phyloP scores from a whole-genome alignment of 331 rosid species.

The Dryas integrifolia region DNA sequence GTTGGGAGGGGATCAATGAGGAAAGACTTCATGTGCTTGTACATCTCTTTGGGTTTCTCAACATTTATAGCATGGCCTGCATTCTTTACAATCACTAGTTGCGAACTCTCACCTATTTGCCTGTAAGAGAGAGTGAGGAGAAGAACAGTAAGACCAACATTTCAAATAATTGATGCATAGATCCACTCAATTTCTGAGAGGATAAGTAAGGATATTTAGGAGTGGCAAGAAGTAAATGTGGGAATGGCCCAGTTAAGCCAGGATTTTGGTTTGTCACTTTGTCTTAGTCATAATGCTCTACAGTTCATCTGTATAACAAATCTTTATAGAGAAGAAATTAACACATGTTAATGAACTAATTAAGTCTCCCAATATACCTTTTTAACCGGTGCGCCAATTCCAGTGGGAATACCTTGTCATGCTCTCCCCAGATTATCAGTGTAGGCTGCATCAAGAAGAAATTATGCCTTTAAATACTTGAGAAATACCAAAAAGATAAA shows the following conservation, averaged over 20 bases:
- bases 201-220: neutral
- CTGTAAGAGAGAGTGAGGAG: conserved; percentile 7
- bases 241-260: too few relatives aligned
- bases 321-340: neutral
- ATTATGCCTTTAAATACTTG: conserved; percentile 6
- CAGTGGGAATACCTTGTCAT: conserved; percentile 71
- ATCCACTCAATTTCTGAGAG: neutral
- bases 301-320: neutral
- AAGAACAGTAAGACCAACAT: neutral
- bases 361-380: conserved; percentile 38
- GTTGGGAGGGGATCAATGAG: conserved; percentile 34
- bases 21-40: conserved; percentile 37
- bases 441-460: conserved; percentile 60
- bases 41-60: conserved; percentile 52
- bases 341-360: neutral
- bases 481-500: neutral
- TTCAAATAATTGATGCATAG: neutral
- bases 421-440: conserved; percentile 82
- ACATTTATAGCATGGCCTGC: conserved; percentile 56
- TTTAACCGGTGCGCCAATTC: conserved; percentile 75
- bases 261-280: neutral
- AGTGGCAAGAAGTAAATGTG: neutral
- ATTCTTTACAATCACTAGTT: conserved; percentile 40
- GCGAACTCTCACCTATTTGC: conserved; percentile 42
- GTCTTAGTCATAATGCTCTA: neutral